A percentile compares a stretch with the other conserved stretches of the same genome.
phyloP scores from a whole-genome alignment of 139 green algal species.

The Micromonas pusilla region DNA sequence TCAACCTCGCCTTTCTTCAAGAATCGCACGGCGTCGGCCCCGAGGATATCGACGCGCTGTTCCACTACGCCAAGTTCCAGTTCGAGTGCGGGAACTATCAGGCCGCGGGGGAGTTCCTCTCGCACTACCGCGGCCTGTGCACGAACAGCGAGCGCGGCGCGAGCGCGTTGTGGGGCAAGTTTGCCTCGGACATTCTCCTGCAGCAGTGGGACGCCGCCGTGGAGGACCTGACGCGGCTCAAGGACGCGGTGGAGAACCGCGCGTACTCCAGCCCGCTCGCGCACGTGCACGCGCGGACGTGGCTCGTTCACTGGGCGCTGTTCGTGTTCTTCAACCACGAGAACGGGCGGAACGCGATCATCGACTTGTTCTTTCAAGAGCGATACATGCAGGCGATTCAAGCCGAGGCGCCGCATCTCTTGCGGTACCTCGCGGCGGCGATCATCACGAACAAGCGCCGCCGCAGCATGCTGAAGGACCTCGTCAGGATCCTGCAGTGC shows the following conservation, averaged over 20 bases:
- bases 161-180: constrained; percentile 89
- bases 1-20: constrained; percentile 74
- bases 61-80: constrained; percentile 95
- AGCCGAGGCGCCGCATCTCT: constrained; percentile 81
- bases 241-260: constrained; percentile 83
- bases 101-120: constrained; percentile 75
- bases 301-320: constrained; percentile 96
- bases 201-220: constrained; percentile 74
- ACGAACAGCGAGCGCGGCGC: constrained; percentile 72
- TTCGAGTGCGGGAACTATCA: constrained; percentile 99
- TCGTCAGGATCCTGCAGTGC: constrained; percentile 63
- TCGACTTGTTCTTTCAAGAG: constrained; percentile 94
- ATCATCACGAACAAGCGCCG: constrained; percentile 85
- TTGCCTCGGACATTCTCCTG: constrained; percentile 88
- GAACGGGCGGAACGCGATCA: constrained; percentile 83
- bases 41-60: constrained; percentile 93
- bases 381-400: constrained; percentile 72
- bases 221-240: constrained; percentile 86
- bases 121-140: constrained; percentile 84
- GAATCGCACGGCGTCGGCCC: constrained; percentile 57
- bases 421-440: constrained; percentile 85
- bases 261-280: constrained; percentile 50
- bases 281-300: constrained; percentile 93
- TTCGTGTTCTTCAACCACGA: constrained; percentile 99
- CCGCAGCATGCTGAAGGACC: constrained; percentile 80